Conservation (phyloP, 1,139 yeast species). For the Geotrichum candidum region DNA sequence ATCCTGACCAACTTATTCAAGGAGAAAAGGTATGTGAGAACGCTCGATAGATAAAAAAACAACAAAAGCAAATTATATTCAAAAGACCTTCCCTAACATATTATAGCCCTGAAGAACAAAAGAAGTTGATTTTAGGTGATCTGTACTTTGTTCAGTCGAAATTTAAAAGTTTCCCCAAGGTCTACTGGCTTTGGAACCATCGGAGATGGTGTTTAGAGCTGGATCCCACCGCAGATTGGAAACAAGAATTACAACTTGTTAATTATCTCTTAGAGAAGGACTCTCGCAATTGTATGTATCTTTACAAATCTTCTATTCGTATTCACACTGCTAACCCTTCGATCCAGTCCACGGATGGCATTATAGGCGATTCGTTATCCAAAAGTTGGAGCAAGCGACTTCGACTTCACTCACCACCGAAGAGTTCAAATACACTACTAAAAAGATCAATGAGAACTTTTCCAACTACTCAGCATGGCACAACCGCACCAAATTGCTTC, state of each 20-base stretch:
- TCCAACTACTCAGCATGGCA: conserved; percentile 98
- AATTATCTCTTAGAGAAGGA: conserved; percentile 64
- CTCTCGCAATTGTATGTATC: conserved; percentile 53
- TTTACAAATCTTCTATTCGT: background rate
- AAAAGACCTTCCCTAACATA: background rate
- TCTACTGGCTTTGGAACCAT: conserved; percentile 97
- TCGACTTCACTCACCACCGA: conserved; percentile 33
- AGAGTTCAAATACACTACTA: conserved; percentile 75
- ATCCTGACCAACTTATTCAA: conserved; percentile 38
- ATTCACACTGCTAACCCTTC: background rate
- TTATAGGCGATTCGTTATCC: conserved; percentile 70
- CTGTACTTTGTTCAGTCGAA: conserved; percentile 53
- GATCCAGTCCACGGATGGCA: conserved; percentile 81
- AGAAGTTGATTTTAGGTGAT: conserved; percentile 50
- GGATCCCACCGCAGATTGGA: conserved; percentile 57
- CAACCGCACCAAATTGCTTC: conserved; percentile 68
- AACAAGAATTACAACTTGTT: conserved; percentile 60
- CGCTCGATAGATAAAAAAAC: conserved; percentile 3
- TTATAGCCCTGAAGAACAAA: conserved; percentile 21
- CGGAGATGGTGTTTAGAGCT: conserved; percentile 72
- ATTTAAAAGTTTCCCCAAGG: conserved; percentile 69
- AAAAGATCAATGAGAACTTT: conserved; percentile 71
- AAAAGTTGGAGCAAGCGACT: conserved; percentile 42
- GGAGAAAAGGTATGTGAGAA: background rate
- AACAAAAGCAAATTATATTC: background rate